phyloP scores from a whole-genome alignment of 2,329 filamentous ascomycete genomes.

The Cercospora berteroae region DNA sequence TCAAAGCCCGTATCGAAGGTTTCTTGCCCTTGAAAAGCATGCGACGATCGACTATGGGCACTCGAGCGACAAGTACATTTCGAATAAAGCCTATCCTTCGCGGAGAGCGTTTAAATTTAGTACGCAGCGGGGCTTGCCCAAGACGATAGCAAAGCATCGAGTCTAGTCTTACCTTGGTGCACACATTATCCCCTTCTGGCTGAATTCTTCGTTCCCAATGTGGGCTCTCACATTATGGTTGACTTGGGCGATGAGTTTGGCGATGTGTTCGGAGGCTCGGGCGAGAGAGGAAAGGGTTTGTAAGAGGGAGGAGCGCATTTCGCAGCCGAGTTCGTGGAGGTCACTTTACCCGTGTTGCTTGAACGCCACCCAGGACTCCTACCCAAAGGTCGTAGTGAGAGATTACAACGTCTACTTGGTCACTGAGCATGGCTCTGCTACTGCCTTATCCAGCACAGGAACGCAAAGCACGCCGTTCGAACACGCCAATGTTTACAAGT shows the following conservation, averaged over 20 bases:
- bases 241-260: background rate
- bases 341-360: background rate
- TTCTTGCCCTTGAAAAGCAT: background rate
- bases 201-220: background rate
- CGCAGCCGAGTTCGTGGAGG: background rate
- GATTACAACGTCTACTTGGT: slow-evolving; percentile 14
- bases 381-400: slow-evolving; percentile 4
- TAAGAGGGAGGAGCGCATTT: background rate
- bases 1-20: background rate
- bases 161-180: background rate
- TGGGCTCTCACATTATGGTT: background rate
- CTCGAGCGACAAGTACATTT: background rate
- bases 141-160: background rate
- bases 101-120: background rate
- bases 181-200: background rate
- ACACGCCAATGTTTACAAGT: slow-evolving; percentile 3
- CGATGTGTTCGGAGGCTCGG: background rate
- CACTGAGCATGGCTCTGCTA: background rate
- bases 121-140: background rate
- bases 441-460: slow-evolving; percentile 3
- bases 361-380: slow-evolving; percentile 1
- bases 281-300: background rate
- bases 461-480: background rate
- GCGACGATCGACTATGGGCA: background rate
- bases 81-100: background rate